Base-by-base conservation (phyloP, 2,329 filamentous ascomycete genomes). In the Diplodia corticola region DNA sequence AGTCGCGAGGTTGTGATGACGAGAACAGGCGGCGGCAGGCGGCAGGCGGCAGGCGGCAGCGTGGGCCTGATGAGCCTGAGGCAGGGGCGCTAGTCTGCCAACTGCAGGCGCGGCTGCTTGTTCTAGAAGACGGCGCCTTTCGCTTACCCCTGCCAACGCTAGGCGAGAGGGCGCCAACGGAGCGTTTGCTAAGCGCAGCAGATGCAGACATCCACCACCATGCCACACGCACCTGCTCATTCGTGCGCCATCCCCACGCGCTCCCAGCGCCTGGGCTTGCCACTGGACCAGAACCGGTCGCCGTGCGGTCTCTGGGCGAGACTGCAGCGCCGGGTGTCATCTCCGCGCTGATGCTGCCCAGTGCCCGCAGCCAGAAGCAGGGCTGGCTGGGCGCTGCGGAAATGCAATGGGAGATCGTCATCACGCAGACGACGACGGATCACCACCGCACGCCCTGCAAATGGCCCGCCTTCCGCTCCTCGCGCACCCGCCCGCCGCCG, bases 401-500 rank as follows among this genome's bases (percentile, higher is more conserved):
- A 49, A 49, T 49, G 57, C 37, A 20, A 22, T 24, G 40, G 57
- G 40, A 61, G 57, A 61, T 61, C 57, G 10, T 61, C 57, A 61
- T 61, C 57, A 61, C 13, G 15, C 20, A 51, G 13, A 13, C 22
- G 9, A 28, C 22, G 51, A 12, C 30, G 12, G 55, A 46, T 48
- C 37, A 60, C 15, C 55, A 30, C 12, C 17, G 37, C 55, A 2
- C 15, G 37, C 55, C 7, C 55, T 60, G 55, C 7, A 60, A 46
- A 20, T 6, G 55, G 37, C 37, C 37, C 28, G 22, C 55, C 17
- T 26, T 20, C 55, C 55, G 37, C 28, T 28, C 33, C 54, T 26
- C 44, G 75, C 73, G 75, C 71, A 74, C 69, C 76, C 55, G 66
- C 71, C 64, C 51, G n/a, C n/a, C n/a, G 37, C 17, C 28, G 10